Evolutionary conservation across 2,329 filamentous ascomycete genomes (phyloP), one percentile per base, ranked within the genome.

Genomic region (Beauveria pseudobassiana): DNA sequence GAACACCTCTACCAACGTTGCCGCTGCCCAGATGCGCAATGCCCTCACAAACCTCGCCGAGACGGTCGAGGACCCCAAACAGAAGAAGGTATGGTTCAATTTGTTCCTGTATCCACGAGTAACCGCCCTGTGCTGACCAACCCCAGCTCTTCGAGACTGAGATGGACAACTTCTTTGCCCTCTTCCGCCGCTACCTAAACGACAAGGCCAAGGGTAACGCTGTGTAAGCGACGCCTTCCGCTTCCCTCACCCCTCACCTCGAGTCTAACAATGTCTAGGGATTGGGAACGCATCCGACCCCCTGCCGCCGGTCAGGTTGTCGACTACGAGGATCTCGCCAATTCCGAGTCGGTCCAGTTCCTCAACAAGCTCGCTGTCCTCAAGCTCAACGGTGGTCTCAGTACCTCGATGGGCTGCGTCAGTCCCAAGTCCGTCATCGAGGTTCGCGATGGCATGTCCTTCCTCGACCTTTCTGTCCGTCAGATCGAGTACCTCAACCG

Each of bases 121-220:
- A 28, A n/a, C 48, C 10, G n/a, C 22, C 20, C 40, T 26, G 18
- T 53, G 30, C 63, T 64, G 60, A 67, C 62, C 38, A 28, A 12
- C 26, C 20, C n/a, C 10, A 91, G 90, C 87, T 96, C 68, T 98
- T 98, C 77, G 93, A 98, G 81, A 96, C 93, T 5, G 93, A 99
- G 80, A 98, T 97, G 93, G 95, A 99, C 86, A 99, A 99, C 87
- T 99, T 99, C 84, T 99, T 99, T 75, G 89, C 92, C 64, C 89
- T 99, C 65, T 99, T 99, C 88, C 90, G 95, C 74, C 87, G 95
- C 79, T 99, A 97, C 79, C 82, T 99, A 66, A 97, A 97, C 75
- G 95, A 98, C 82, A 96, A 97, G 84, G 93, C 95, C 73, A 98
- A 98, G 87, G 93, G 93, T 76, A 97, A 95, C 75, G 87, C 87